Base-by-base conservation (phyloP, 2,329 filamentous ascomycete species). In the Scedosporium dehoogii region DNA sequence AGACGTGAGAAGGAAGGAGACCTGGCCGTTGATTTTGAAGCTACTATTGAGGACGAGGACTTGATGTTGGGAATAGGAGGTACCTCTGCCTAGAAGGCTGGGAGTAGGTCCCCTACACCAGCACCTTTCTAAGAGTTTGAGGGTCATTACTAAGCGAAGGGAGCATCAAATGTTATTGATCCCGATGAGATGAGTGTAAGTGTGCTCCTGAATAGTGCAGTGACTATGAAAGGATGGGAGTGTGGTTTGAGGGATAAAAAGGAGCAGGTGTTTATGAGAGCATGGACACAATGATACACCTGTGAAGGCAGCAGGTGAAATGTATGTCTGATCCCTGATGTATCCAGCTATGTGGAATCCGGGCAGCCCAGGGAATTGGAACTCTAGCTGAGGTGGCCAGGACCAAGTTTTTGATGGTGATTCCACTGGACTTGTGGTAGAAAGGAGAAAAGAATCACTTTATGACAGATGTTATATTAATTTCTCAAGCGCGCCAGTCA, bases 11-110 rank as follows among this genome's bases (percentile, higher is more conserved):
- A 80, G 67, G 77, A 79, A 0, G 69, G 44, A 12, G 69, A 2
- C 63, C 74, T 27, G 74, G 73, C 48, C n/a, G 23, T 53, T 10
- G 61, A 59, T n/a, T 83, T 82, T 63, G 77, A 81, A 27, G 70
- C 73, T 12, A 73, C 78, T 59, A 73, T 84, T 44, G 82, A 85
- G 62, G 83, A 86, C n/a, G 83, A 86, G 69, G 83, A 86, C 65
- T 70, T 86, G 25, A 86, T 86, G 83, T 79, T 77, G 12, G 82
- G 33, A 9, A 21, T 61, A 12, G 59, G 59, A 29, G 48, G 55
- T 9, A 38, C 7, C 3, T 55, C 51, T 55, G 51, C 51, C 12
- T 55, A 55, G 51, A 48, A 48, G 44, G 44, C 7, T 6, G 6
- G 7, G n/a, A 21, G 18, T 48, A 14, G 16, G 44, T n/a, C 44